Percentiles rank a stretch among this genome's conserved stretches.
phyloP scores from a whole-genome alignment of 805 yeast species.

The Scheffersomyces amazonensis region DNA sequence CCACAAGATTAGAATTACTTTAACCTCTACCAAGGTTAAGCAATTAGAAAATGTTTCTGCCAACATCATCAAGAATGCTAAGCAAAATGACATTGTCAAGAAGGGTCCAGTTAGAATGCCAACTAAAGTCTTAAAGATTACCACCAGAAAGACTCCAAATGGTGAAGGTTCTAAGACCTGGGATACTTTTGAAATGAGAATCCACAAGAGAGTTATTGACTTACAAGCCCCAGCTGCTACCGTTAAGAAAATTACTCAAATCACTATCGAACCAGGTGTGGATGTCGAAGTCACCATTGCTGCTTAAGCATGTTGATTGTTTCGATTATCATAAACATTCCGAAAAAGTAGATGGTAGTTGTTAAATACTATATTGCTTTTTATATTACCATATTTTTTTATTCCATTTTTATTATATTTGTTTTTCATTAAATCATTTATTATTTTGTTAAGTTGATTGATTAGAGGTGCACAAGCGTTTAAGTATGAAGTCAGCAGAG shows the following conservation, averaged over 20 bases:
- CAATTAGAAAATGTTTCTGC: slow-evolving; percentile 95
- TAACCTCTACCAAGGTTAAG: slow-evolving; percentile 98
- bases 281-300: slow-evolving; percentile 94
- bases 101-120: slow-evolving; percentile 99
- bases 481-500: no score
- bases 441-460: no score
- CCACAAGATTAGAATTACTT: slow-evolving; percentile 98
- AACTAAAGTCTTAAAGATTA: slow-evolving; percentile 95
- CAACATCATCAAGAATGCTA: slow-evolving; percentile 86
- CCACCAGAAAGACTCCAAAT: slow-evolving; percentile 99
- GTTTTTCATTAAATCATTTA: no score
- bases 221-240: slow-evolving; percentile 92
- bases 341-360: no score
- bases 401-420: neutral
- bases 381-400: neutral
- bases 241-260: slow-evolving; percentile 94
- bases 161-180: slow-evolving; percentile 99
- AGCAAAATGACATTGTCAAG: slow-evolving; percentile 76
- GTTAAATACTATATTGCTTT: no score
- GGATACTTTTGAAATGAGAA: slow-evolving; percentile 99
- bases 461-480: no score
- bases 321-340: no score
- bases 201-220: slow-evolving; percentile 99
- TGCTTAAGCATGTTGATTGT: slow-evolving; percentile 47
- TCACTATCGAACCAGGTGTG: slow-evolving; percentile 99